These are phyloP conservation scores for Striga hermonthica DNA, from an alignment of 305 asterid genomes.

Conservation along the genomic window DNA sequence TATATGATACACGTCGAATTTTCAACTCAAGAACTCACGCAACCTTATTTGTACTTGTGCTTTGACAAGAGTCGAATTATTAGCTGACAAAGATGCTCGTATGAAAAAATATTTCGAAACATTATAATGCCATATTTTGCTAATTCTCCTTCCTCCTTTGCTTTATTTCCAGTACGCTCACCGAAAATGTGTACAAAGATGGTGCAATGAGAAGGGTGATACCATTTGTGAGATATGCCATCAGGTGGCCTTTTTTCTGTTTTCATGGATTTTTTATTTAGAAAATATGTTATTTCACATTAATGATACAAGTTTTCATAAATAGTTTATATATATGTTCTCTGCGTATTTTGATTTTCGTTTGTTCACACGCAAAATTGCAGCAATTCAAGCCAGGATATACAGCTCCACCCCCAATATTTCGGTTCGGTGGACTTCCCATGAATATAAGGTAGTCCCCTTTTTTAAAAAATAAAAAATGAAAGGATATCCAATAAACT, in stretches of 20 bases:
- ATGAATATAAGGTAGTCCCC: slow-evolving; percentile 66
- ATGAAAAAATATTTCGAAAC: no score
- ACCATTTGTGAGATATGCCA: slow-evolving; percentile 93
- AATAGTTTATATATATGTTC: no score
- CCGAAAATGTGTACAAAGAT: slow-evolving; percentile 81
- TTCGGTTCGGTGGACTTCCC: slow-evolving; percentile 77
- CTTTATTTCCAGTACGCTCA: slow-evolving; percentile 80
- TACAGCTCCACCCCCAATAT: slow-evolving; percentile 88
- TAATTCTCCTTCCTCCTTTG: no score
- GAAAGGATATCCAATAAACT: no score
- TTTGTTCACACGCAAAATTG: slow-evolving; percentile 22
- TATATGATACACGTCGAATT: no score
- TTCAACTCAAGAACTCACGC: no score
- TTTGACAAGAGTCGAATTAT: no score
- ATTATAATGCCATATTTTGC: no score
- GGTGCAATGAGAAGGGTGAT: slow-evolving; percentile 99
- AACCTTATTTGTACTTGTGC: no score
- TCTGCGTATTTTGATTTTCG: not conserved
- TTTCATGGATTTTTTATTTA: slow-evolving; percentile 3
- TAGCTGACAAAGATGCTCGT: no score
- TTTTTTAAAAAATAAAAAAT: not conserved
- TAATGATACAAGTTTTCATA: no score
- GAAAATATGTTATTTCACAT: not conserved
- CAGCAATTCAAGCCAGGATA: slow-evolving; percentile 94
- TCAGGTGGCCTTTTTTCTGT: slow-evolving; percentile 50